A percentile compares a stretch with the other conserved stretches of the same genome.
These are phyloP conservation scores for Acacia confusa DNA, from an alignment of 306 rosid species.

Conservation along the genomic window DNA sequence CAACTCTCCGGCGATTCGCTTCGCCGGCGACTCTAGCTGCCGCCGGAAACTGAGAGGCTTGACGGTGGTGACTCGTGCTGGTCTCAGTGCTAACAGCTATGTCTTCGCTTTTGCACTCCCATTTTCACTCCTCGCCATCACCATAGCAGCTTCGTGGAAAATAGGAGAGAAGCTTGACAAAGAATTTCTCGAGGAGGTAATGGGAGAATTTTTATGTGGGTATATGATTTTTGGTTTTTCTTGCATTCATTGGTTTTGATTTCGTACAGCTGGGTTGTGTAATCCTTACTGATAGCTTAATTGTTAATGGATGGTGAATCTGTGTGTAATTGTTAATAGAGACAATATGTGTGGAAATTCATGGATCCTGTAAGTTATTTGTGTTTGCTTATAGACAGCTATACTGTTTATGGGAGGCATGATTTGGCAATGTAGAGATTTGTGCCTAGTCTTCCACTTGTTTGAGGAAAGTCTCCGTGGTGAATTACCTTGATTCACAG, in stretches of 20 bases:
- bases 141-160: conserved; percentile 57
- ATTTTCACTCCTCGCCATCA: conserved; percentile 61
- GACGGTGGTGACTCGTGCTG: conserved; percentile 59
- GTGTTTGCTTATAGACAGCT: not conserved
- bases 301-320: not conserved
- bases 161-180: conserved; percentile 68
- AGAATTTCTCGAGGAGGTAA: conserved; percentile 76
- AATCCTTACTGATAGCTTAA: not conserved
- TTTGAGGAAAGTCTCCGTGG: conserved; percentile 30
- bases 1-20: conserved; percentile 27
- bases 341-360: not conserved
- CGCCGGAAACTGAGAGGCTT: conserved; percentile 36
- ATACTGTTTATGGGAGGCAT: not conserved
- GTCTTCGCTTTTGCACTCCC: conserved; percentile 68
- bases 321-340: not conserved
- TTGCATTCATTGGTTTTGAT: not conserved
- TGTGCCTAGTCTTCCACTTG: conserved; percentile 10
- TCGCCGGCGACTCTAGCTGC: not conserved
- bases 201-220: not conserved
- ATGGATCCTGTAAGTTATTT: not conserved
- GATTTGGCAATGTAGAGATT: not conserved
- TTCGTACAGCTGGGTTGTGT: not conserved
- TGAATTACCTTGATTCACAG: not conserved
- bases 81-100: conserved; percentile 54
- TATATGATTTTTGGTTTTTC: not conserved